Percentiles rank a stretch among this genome's conserved stretches.
Conservation (phyloP, 345 rosid species). For the Eutrema japonicum region DNA sequence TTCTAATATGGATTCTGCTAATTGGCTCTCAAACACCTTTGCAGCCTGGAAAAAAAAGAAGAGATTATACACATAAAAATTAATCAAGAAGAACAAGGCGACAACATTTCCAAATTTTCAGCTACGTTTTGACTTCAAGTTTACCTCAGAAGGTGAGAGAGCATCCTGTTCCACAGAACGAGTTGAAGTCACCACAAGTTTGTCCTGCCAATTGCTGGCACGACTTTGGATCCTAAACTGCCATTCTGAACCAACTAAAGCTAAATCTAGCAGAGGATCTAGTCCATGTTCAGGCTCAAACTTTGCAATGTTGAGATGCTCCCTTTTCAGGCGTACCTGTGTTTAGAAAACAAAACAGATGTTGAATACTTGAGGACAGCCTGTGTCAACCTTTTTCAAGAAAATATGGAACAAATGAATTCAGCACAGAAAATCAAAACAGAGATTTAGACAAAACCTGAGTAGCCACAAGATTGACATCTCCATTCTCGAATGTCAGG, state of each 20-base stretch:
- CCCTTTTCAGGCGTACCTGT: conserved; percentile 94
- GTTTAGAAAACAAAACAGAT: conserved; percentile 32
- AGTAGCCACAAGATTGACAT: conserved; percentile 97
- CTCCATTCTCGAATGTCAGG: conserved; percentile 94
- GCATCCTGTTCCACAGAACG: conserved; percentile 95
- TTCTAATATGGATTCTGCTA: conserved; percentile 97
- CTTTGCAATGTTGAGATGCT: conserved; percentile 90
- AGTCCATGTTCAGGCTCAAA: conserved; percentile 93
- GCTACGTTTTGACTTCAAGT: conserved; percentile 9
- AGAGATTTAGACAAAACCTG: conserved; percentile 57
- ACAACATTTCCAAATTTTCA: neutral
- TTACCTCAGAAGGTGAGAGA: conserved; percentile 93
- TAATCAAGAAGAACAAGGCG: neutral
- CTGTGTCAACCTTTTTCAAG: conserved; percentile 15
- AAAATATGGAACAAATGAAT: conserved; percentile 3
- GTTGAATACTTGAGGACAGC: neutral
- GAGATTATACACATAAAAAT: conserved; percentile 4
- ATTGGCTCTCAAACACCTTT: conserved; percentile 89
- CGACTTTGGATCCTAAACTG: conserved; percentile 96
- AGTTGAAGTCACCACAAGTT: conserved; percentile 87
- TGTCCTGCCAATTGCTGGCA: conserved; percentile 97
- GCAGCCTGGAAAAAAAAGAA: conserved; percentile 64
- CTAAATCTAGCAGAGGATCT: conserved; percentile 92
- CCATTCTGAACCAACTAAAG: conserved; percentile 98
- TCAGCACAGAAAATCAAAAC: conserved; percentile 31